These are phyloP conservation scores for Diaporthe vaccinii DNA, from an alignment of 2,329 filamentous ascomycete species.

Conservation along the genomic window DNA sequence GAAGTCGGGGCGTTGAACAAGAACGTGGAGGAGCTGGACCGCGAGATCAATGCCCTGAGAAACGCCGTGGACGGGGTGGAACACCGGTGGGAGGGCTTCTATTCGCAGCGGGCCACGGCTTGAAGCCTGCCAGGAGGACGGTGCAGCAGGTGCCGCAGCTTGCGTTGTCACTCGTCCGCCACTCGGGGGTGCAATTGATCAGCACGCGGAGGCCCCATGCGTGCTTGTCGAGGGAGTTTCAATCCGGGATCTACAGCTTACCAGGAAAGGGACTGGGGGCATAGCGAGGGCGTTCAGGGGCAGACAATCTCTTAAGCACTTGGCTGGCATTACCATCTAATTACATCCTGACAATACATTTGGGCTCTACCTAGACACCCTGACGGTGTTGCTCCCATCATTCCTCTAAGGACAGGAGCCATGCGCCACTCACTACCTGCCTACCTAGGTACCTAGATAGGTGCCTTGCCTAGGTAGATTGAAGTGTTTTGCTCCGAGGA, in stretches of 20 bases:
- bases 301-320: slow-evolving; percentile 6
- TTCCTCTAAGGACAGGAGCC: too few relatives aligned
- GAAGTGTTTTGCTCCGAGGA: too few relatives aligned
- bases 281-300: slow-evolving; percentile 34
- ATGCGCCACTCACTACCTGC: too few relatives aligned
- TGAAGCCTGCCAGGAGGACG: neutral
- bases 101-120: slow-evolving; percentile 49
- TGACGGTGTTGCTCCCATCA: neutral
- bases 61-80: slow-evolving; percentile 77
- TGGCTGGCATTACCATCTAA: neutral
- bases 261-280: slow-evolving; percentile 1
- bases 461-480: neutral
- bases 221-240: neutral
- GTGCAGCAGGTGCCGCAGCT: neutral
- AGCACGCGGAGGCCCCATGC: neutral
- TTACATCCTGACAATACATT: neutral
- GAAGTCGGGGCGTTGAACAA: slow-evolving; percentile 84
- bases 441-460: neutral
- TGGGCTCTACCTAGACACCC: neutral
- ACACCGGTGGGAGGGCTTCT: slow-evolving; percentile 67
- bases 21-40: slow-evolving; percentile 85
- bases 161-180: neutral
- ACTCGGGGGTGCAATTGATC: neutral
- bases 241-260: neutral
- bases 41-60: slow-evolving; percentile 79